Base-by-base conservation (phyloP, 2,329 filamentous ascomycete species). In the Botrytis fabae region DNA sequence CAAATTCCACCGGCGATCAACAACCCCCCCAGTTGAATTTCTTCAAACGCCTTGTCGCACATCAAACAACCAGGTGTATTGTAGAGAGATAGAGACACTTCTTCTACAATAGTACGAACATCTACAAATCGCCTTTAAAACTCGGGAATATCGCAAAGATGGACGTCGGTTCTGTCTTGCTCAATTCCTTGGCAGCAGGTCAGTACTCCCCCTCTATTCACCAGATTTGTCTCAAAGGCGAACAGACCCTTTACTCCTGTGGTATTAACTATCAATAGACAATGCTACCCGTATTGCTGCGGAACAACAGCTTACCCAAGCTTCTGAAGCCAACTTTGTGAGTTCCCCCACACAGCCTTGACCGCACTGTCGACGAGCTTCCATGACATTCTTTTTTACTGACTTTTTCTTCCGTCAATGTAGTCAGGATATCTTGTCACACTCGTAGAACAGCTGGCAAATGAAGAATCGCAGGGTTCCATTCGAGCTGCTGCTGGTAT, bases 161-260 rank as follows among this genome's bases (percentile, higher is more conserved):
- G 92, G 94, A 98, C 87, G 97, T 98, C 87, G 97, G 95, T 87
- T 92, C 94, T 86, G 95, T 99, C 87, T 92, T 99, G 87, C 91
- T 94, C 85, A 95, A 95, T 87, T 98, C 96, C 84, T 91, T 98
- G 85, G 97, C 95, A 82, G 89, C 95, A 82, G 95, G 96, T 98
- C 86, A 83, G 92, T 76, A 70, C 72, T 71, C 72, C 68, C 72
- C 73, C 73, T 72, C 72, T 44, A 71, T 66, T 35, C 71, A 60
- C n/a, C 57, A 71, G 38, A 38, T 20, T 35, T n/a, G 28, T 51
- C 69, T 68, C 40, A 38, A 46, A 40, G 32, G 40, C 38, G 48
- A 44, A 54, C 54, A 57, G 42, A 57, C 40, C 35, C n/a, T 61
- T 16, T 51, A 28, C 63, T 62, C 63, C 60, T 40, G 68, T 40